phyloP scores from a whole-genome alignment of 352 stramenopile genomes.

The Lagenidium giganteum region DNA sequence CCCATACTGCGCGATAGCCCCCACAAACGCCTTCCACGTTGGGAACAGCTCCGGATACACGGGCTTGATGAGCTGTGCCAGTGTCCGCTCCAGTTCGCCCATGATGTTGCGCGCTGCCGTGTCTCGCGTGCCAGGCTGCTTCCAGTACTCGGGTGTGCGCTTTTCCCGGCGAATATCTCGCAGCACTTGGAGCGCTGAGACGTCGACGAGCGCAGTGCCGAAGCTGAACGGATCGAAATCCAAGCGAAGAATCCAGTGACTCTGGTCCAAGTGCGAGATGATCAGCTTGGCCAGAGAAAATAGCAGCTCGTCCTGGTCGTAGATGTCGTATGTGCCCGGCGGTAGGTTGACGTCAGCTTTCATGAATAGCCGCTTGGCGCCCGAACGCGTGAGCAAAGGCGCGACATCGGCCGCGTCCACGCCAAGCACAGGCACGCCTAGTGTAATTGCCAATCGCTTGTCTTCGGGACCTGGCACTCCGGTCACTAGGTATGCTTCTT shows the following conservation, averaged over 20 bases:
- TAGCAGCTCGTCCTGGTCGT: constrained; percentile 74
- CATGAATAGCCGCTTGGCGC: constrained; percentile 70
- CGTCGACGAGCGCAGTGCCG: constrained; percentile 52
- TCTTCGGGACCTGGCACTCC: constrained; percentile 70
- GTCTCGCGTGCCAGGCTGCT: constrained; percentile 40
- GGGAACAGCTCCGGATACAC: constrained; percentile 39
- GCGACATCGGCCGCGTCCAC: constrained; percentile 31
- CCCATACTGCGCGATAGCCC: constrained; percentile 51
- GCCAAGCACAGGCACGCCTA: constrained; percentile 66
- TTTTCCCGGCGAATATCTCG: constrained; percentile 46
- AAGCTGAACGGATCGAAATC: constrained; percentile 65
- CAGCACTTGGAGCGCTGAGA: constrained; percentile 42
- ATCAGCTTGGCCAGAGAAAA: constrained; percentile 77
- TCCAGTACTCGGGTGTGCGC: constrained; percentile 40
- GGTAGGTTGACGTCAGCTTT: constrained; percentile 76
- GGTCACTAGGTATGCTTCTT: constrained; percentile 64
- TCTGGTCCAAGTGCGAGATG: constrained; percentile 62
- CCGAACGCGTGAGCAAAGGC: constrained; percentile 62
- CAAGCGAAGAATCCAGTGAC: constrained; percentile 64
- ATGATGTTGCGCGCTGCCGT: constrained; percentile 36
- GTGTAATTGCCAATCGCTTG: constrained; percentile 52
- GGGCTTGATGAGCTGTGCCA: constrained; percentile 8
- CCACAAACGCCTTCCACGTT: constrained; percentile 44
- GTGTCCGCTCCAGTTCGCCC: constrained; percentile 33
- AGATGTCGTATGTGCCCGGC: constrained; percentile 76